phyloP scores from a whole-genome alignment of 306 rosid species.

The Chamaecrista fasciculata region DNA sequence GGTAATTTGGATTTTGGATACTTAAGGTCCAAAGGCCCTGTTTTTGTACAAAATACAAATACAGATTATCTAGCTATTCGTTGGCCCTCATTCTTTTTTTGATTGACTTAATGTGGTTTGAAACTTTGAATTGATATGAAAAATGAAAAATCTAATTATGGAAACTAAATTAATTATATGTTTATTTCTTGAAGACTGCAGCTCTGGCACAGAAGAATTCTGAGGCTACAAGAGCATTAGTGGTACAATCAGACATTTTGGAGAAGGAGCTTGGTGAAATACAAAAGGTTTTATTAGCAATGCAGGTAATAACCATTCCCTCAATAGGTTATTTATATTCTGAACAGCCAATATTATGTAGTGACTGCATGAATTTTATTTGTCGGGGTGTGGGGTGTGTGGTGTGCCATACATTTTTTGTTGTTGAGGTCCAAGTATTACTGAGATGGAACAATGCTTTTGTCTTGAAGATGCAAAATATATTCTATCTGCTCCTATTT shows the following conservation, averaged over 20 bases:
- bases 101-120: conserved; percentile 13
- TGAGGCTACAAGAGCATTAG: conserved; percentile 80
- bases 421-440: background rate
- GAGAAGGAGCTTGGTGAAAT: conserved; percentile 92
- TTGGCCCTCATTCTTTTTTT: conserved; percentile 13
- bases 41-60: background rate
- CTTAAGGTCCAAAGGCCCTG: background rate
- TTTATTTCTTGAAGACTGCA: conserved; percentile 68
- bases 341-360: background rate
- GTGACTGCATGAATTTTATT: background rate
- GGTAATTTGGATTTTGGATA: background rate
- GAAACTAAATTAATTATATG: conserved; percentile 28
- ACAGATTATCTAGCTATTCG: background rate
- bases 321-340: conserved; percentile 12
- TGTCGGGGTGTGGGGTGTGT: too few relatives aligned
- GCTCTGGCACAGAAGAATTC: conserved; percentile 78
- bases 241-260: conserved; percentile 66
- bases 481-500: background rate
- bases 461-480: too few relatives aligned
- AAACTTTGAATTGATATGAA: conserved; percentile 6
- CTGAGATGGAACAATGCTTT: background rate
- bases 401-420: background rate
- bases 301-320: conserved; percentile 64
- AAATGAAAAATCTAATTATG: background rate
- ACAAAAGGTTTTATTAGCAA: conserved; percentile 82